Conservation (phyloP, 768 basidiomycete genomes). For the Leucocoprinus birnbaumii region DNA sequence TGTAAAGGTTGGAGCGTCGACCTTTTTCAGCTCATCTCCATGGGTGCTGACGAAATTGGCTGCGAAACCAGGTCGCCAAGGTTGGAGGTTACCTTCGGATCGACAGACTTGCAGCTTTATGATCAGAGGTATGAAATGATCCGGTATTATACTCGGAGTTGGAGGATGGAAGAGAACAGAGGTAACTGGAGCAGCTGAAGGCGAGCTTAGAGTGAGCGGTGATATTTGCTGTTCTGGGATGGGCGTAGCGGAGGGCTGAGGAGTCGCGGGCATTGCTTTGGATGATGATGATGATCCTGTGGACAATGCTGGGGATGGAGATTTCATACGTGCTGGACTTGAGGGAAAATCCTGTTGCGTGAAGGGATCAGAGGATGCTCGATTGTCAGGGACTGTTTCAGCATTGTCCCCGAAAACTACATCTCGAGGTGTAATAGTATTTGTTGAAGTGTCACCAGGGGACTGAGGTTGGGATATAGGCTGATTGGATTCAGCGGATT, state of each 20-base stretch:
- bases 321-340: no score
- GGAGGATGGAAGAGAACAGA: not conserved
- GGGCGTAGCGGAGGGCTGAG: no score
- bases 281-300: no score
- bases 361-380: no score
- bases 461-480: not conserved
- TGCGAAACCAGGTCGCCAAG: constrained; percentile 33
- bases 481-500: not conserved
- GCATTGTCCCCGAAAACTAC: not conserved
- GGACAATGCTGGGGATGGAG: no score
- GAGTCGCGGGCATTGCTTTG: no score
- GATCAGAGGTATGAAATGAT: constrained; percentile 29
- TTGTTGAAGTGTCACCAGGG: not conserved
- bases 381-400: not conserved
- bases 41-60: constrained; percentile 23
- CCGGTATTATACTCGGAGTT: not conserved
- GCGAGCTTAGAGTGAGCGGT: not conserved
- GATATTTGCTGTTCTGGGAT: no score
- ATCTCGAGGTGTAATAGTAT: not conserved
- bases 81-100: constrained; percentile 21
- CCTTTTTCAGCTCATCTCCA: constrained; percentile 9
- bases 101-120: constrained; percentile 25
- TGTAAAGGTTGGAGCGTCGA: constrained; percentile 30
- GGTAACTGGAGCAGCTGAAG: not conserved
- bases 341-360: no score